A percentile compares a stretch with the other conserved stretches of the same genome.
Evolutionary conservation across 306 rosid species (phyloP).

Genomic region (Lathyrus aphaca): DNA sequence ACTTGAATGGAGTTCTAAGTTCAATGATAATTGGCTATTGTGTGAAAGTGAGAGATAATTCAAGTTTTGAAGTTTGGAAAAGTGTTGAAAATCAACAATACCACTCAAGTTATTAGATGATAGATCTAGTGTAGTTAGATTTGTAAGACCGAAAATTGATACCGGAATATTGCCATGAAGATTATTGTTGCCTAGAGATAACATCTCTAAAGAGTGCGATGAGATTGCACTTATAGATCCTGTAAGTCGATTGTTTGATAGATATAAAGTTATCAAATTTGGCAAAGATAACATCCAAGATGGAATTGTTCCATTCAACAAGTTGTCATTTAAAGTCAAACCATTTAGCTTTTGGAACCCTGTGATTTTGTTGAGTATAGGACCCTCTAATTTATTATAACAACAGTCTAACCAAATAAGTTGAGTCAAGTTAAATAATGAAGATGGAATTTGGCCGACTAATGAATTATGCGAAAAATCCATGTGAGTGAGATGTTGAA

Average conservation of each 20-base stretch:
- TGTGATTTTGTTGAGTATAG: background rate
- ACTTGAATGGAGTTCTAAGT: no score
- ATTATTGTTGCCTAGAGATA: background rate
- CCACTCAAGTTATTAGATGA: background rate
- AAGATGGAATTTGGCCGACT: background rate
- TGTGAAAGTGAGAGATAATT: background rate
- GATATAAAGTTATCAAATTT: background rate
- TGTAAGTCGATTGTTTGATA: background rate
- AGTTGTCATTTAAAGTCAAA: background rate
- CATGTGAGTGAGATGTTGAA: background rate
- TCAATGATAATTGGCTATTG: no score
- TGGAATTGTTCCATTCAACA: conserved; percentile 18
- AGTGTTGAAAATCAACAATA: background rate
- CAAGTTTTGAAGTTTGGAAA: background rate
- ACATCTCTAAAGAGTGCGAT: background rate
- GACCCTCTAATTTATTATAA: background rate
- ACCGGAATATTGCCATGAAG: conserved; percentile 3
- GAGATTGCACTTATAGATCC: background rate
- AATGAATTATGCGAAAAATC: background rate
- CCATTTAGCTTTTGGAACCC: background rate
- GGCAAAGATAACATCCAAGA: conserved; percentile 5
- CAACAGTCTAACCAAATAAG: background rate
- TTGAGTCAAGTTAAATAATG: background rate
- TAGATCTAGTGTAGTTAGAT: background rate
- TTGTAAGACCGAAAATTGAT: background rate